A percentile compares a stretch with the other conserved stretches of the same genome.
Evolutionary conservation across 306 rosid genomes (phyloP).

Genomic region (Sicyos baderoa): DNA sequence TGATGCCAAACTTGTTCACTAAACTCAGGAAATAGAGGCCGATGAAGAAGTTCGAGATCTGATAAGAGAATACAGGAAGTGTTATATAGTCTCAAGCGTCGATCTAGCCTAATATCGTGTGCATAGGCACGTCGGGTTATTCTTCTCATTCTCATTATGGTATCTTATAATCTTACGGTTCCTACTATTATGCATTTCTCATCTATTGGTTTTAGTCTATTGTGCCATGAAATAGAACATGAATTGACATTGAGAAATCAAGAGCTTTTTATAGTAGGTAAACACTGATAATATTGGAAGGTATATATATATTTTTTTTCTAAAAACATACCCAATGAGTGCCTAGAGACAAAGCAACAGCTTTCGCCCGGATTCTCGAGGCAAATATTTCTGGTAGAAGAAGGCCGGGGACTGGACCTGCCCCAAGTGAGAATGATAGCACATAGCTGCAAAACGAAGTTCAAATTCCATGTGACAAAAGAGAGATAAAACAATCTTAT

Average conservation of each 20-base stretch:
- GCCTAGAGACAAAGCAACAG: constrained; percentile 87
- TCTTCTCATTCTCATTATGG: background rate
- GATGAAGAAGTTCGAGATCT: constrained; percentile 81
- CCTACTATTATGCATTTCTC: background rate
- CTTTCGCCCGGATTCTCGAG: constrained; percentile 94
- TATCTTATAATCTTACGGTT: background rate
- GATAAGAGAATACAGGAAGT: constrained; percentile 18
- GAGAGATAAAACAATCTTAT: background rate
- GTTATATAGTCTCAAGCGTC: background rate
- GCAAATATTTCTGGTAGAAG: constrained; percentile 96
- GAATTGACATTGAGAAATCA: background rate
- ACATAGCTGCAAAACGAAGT: constrained; percentile 53
- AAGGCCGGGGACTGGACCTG: constrained; percentile 98
- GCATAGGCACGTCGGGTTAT: background rate
- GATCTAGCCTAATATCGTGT: background rate
- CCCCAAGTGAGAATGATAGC: constrained; percentile 92
- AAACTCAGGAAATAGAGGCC: constrained; percentile 94
- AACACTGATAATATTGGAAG: background rate
- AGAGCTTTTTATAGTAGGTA: background rate
- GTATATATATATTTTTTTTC: background rate
- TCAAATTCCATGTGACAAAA: constrained; percentile 20
- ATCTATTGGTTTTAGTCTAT: background rate
- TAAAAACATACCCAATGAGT: constrained; percentile 79
- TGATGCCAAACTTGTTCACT: constrained; percentile 86
- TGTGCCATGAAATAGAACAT: constrained; percentile 5